Evolutionary conservation across 2,329 filamentous ascomycete genomes (phyloP).

Genomic region (Stagonosporopsis chrysanthemi): DNA sequence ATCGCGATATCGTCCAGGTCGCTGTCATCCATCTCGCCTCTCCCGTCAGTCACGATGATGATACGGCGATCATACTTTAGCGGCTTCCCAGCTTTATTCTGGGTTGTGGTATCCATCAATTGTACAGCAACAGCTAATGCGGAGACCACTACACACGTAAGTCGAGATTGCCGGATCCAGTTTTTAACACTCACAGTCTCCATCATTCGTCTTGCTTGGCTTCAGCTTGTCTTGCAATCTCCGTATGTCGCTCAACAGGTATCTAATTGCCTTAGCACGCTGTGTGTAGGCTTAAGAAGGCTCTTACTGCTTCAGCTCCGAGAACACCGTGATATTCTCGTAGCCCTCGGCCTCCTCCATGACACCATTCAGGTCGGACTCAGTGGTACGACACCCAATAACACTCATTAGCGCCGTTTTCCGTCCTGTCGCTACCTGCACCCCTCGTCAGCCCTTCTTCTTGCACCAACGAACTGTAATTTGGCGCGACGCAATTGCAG

Average conservation of each 20-base stretch:
- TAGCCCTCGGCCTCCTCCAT: constrained; percentile 75
- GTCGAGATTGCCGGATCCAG: not conserved
- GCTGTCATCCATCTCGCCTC: constrained; percentile 74
- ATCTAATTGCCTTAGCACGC: constrained; percentile 46
- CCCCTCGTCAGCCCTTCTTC: constrained; percentile 10
- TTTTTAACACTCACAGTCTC: constrained; percentile 68
- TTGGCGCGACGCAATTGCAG: not conserved
- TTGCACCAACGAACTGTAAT: not conserved
- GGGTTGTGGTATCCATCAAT: constrained; percentile 89
- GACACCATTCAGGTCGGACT: constrained; percentile 48
- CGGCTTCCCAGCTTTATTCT: constrained; percentile 63
- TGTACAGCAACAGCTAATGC: constrained; percentile 85
- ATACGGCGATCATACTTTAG: constrained; percentile 60
- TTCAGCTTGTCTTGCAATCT: constrained; percentile 69
- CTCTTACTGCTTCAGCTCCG: constrained; percentile 66
- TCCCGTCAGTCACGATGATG: constrained; percentile 83
- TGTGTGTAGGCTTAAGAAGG: no score
- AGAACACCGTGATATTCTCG: constrained; percentile 78
- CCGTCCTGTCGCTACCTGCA: constrained; percentile 67
- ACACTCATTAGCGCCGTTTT: constrained; percentile 81
- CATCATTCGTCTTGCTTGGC: constrained; percentile 71
- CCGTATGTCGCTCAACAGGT: constrained; percentile 73
- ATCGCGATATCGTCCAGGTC: constrained; percentile 72
- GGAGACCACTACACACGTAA: constrained; percentile 67
- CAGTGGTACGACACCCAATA: constrained; percentile 81